Evolutionary conservation across 2,329 filamentous ascomycete species (phyloP), one percentile per base, ranked within the genome.

Genomic region (Trichothecium roseum): DNA sequence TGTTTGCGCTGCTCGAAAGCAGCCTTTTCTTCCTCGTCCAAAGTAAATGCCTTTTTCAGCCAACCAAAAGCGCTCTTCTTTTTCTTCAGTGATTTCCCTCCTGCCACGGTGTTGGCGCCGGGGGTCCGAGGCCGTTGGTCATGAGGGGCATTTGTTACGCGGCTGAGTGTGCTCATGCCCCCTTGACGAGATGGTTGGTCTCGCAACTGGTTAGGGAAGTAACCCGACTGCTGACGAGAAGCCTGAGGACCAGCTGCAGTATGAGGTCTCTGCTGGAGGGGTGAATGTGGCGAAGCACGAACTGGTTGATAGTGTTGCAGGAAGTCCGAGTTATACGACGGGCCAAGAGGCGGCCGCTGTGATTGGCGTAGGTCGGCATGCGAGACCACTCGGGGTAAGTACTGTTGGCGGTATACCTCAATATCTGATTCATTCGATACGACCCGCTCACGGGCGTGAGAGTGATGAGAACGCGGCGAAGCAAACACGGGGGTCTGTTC

Each of bases 21-120:
- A 8, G 66, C 63, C 35, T 66, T 68, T 52, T 81, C 76, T 32
- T 79, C 73, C 16, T 81, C 76, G 40, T 78, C 74, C 18, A 81
- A 55, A 24, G 69, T 72, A 35, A 81, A 81, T 1, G 75, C 75
- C 57, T 81, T 80, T 54, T 79, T 80, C 37, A 81, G 53, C 76
- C 76, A 81, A 3, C 75, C 76, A 47, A 81, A 78, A 2, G 74
- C 73, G 45, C 76, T 79, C 42, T 73, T 68, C 62, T 80, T 80
- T 61, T 79, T 81, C 54, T 79, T 79, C 5, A 78, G 49, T 27
- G 65, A 57, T 37, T 61, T 62, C 17, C 56, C 52, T 14, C 49
- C 53, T 2, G 9, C 45, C 44, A n/a, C 50, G 44, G 2, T 59
- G 18, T 30, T 35, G 34, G 13, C 28, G 8, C 28, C 15, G 6